These are phyloP conservation scores for Chytriomyces sp. DNA, from an alignment of 192 early-diverging fungal species.

Conservation along the genomic window DNA sequence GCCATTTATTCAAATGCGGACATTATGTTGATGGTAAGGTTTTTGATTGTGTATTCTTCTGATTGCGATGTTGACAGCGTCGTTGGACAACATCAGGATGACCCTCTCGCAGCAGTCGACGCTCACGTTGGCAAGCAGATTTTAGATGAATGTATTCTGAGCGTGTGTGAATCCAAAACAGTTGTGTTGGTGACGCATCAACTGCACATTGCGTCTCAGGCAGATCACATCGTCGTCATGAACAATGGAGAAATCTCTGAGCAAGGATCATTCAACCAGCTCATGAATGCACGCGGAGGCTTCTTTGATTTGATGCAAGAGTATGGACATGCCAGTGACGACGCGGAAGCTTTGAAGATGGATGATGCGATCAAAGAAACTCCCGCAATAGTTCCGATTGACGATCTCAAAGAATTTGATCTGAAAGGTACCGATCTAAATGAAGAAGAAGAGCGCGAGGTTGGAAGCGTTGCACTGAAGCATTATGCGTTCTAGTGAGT, in stretches of 20 bases:
- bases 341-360: slow-evolving; percentile 44
- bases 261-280: slow-evolving; percentile 57
- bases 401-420: not conserved
- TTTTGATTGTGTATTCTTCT: slow-evolving; percentile 61
- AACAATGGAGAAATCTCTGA: slow-evolving; percentile 67
- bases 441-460: slow-evolving; percentile 4
- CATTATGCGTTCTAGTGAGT: slow-evolving; percentile 13
- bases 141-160: slow-evolving; percentile 45
- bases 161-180: slow-evolving; percentile 70
- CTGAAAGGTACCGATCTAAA: not conserved
- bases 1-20: slow-evolving; percentile 77
- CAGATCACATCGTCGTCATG: slow-evolving; percentile 69
- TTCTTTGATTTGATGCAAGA: slow-evolving; percentile 63
- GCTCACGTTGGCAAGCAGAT: slow-evolving; percentile 38
- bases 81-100: slow-evolving; percentile 56
- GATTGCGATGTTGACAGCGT: slow-evolving; percentile 73
- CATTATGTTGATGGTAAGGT: slow-evolving; percentile 46
- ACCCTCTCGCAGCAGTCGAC: slow-evolving; percentile 53
- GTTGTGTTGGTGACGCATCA: slow-evolving; percentile 78
- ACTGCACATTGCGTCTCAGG: slow-evolving; percentile 67
- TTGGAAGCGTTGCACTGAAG: slow-evolving; percentile 4
- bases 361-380: not conserved
- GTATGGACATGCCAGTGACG: slow-evolving; percentile 63
- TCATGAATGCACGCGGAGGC: slow-evolving; percentile 58
- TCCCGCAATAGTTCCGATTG: not conserved